phyloP scores from a whole-genome alignment of 139 green algal genomes.

The Gonium pectorale region DNA sequence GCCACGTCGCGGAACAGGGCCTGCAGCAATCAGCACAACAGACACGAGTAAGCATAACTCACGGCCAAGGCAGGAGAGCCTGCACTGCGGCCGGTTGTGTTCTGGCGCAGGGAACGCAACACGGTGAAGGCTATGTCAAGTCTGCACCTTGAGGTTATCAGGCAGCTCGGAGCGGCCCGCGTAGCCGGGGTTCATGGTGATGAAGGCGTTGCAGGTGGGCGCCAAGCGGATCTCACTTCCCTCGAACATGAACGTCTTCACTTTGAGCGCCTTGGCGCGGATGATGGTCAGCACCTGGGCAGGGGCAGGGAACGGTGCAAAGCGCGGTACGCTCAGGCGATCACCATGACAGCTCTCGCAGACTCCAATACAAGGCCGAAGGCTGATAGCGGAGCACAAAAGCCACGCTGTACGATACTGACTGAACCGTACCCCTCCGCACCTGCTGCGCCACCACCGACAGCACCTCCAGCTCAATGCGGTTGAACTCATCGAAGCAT shows the following conservation, averaged over 20 bases:
- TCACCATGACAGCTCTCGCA: too few relatives aligned
- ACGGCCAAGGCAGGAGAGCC: too few relatives aligned
- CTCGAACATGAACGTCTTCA: conserved; percentile 78
- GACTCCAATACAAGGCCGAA: too few relatives aligned
- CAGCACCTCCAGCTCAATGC: conserved; percentile 85
- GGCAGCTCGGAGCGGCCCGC: conserved; percentile 78
- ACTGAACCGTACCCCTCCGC: conserved; percentile 2
- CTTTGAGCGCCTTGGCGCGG: conserved; percentile 65
- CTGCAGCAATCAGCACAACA: too few relatives aligned
- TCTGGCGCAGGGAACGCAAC: too few relatives aligned
- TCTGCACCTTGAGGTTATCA: conserved; percentile 76
- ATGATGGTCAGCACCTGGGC: conserved; percentile 70
- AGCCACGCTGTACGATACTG: too few relatives aligned
- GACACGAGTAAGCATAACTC: too few relatives aligned
- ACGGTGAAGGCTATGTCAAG: too few relatives aligned
- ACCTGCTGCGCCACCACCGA: conserved; percentile 77
- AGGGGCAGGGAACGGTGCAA: too few relatives aligned
- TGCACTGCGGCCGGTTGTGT: too few relatives aligned
- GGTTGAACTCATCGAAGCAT: conserved; percentile 90
- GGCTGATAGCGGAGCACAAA: too few relatives aligned
- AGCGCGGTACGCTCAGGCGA: too few relatives aligned
- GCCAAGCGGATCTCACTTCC: conserved; percentile 74
- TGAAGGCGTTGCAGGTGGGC: conserved; percentile 69
- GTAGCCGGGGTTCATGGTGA: conserved; percentile 87
- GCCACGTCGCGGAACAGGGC: conserved; percentile 77